Percentiles rank a stretch among this genome's conserved stretches.
Evolutionary conservation across 495 filamentous ascomycete species (phyloP).

Genomic region (Aspergillus indologenus): DNA sequence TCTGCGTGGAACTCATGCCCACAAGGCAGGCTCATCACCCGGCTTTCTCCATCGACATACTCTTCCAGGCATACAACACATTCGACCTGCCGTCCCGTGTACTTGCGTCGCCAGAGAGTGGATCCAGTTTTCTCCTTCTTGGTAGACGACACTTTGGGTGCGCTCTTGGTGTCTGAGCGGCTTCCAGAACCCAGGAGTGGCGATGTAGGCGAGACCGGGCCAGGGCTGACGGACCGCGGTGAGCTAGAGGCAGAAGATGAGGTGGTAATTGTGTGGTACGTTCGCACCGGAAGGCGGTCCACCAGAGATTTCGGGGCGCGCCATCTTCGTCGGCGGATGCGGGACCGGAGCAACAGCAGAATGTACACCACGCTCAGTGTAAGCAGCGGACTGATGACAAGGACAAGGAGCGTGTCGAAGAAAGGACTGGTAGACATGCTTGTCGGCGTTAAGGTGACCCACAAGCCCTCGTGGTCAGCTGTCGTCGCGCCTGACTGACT

Average conservation of each 20-base stretch:
- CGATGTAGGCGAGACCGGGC: slow-evolving; percentile 65
- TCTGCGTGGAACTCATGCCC: slow-evolving; percentile 97
- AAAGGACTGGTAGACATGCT: slow-evolving; percentile 90
- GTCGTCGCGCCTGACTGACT: slow-evolving; percentile 18
- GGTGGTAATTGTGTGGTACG: slow-evolving; percentile 78
- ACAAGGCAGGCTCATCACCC: slow-evolving; percentile 97
- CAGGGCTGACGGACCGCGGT: slow-evolving; percentile 48
- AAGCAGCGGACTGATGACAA: slow-evolving; percentile 88
- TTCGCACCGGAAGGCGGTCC: slow-evolving; percentile 89
- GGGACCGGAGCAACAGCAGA: slow-evolving; percentile 80
- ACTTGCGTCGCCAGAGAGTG: slow-evolving; percentile 70
- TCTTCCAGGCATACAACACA: slow-evolving; percentile 98
- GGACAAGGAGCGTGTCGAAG: slow-evolving; percentile 89
- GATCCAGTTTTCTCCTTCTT: slow-evolving; percentile 48
- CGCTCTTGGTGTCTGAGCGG: slow-evolving; percentile 31
- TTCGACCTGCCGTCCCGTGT: slow-evolving; percentile 83
- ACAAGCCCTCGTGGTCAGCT: slow-evolving; percentile 74
- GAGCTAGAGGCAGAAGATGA: slow-evolving; percentile 55
- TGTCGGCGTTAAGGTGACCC: slow-evolving; percentile 92
- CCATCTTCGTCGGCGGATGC: slow-evolving; percentile 88
- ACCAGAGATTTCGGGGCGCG: slow-evolving; percentile 94
- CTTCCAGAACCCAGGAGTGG: slow-evolving; percentile 56
- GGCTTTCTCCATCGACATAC: slow-evolving; percentile 89
- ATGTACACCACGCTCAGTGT: slow-evolving; percentile 92
- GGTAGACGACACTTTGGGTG: slow-evolving; percentile 34